phyloP scores from a whole-genome alignment of 2,329 filamentous ascomycete species.

The Cladorrhinum sp. region DNA sequence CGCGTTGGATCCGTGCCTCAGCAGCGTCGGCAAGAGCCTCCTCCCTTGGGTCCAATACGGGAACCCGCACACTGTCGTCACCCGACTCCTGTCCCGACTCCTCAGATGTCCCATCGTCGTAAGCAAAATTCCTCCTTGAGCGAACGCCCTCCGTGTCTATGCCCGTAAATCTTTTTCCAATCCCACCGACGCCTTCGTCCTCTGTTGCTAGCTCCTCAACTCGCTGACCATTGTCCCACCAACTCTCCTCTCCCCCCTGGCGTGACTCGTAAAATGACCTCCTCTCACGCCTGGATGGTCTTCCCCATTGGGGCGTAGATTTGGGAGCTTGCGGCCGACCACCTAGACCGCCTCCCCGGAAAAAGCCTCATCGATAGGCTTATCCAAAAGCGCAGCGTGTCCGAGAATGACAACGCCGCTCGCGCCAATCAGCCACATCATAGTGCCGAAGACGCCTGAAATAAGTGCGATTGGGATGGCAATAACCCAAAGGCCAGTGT shows the following conservation, averaged over 20 bases:
- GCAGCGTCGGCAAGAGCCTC: conserved; percentile 75
- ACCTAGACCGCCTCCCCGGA: conserved; percentile 99
- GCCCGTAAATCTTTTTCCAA: too few species aligned
- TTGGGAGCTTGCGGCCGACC: conserved; percentile 99
- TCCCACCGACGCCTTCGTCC: conserved; percentile 41
- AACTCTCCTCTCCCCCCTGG: conserved; percentile 44
- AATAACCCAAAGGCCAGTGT: conserved; percentile 80
- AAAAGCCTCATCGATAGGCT: conserved; percentile 99
- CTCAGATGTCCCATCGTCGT: conserved; percentile 44
- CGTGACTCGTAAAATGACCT: conserved; percentile 50
- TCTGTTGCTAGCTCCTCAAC: conserved; percentile 67
- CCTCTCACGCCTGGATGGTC: conserved; percentile 89
- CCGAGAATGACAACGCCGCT: conserved; percentile 91
- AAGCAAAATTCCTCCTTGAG: conserved; percentile 36
- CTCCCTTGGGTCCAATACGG: conserved; percentile 55
- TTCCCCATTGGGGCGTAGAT: conserved; percentile 95
- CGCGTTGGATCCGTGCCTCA: conserved; percentile 73
- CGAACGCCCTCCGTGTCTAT: too few species aligned
- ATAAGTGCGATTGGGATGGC: conserved; percentile 81
- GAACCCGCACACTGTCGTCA: conserved; percentile 51
- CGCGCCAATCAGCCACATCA: conserved; percentile 94
- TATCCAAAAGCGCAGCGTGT: conserved; percentile 94
- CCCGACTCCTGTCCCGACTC: conserved; percentile 48
- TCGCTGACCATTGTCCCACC: conserved; percentile 41
- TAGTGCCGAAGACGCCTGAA: conserved; percentile 78